Base-by-base conservation (phyloP, 192 early-diverging fungal species). In the Mycoemilia scoparia region DNA sequence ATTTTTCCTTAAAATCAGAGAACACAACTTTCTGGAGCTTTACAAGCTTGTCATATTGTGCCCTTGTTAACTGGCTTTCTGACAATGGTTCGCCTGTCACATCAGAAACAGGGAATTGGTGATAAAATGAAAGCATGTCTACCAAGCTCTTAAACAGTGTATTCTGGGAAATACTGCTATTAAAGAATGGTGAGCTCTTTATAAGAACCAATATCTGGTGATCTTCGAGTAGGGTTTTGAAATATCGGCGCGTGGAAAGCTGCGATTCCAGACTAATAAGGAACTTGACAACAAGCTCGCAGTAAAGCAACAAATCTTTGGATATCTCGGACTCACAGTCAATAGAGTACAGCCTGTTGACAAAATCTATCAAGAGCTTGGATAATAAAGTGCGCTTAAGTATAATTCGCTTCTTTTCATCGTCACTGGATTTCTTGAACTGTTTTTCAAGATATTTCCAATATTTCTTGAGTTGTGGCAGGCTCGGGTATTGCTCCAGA, bases 241-340 rank as follows among this genome's bases (percentile, higher is more conserved):
- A 71, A 38, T 70, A 87, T 22, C 91, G 73, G n/a, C 91, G 77
- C 2, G 91, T 96, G 3, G 89, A 74, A 34, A 96, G 54, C 57
- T 95, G 91, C 11, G 82, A 68, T 36, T 78, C 73, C 6, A 98
- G 51, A 40, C 87, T 82, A 7, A 88, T 79, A 26, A 98, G 41
- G 12, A 98, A 68, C 54, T 95, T 87, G 7, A 92, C 36, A 34
- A 77, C 73, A 14, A 81, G 66, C 21, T 74, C 73, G 34, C 61
- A 64, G 34, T 81, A 88, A 15, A 45, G 43, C 16, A 82, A 26
- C 4, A 18, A 31, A 4, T 12, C 29, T 20, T 5, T 12, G 29
- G 13, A 25, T 9, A 9, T 15, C 13, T 18, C 7, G 9, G 13
- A 16, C 18, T 1, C 12, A 12, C 9, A 28, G 18, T 32, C 34